phyloP scores from a whole-genome alignment of 208 protist genomes.

The Leishmania turanica region DNA sequence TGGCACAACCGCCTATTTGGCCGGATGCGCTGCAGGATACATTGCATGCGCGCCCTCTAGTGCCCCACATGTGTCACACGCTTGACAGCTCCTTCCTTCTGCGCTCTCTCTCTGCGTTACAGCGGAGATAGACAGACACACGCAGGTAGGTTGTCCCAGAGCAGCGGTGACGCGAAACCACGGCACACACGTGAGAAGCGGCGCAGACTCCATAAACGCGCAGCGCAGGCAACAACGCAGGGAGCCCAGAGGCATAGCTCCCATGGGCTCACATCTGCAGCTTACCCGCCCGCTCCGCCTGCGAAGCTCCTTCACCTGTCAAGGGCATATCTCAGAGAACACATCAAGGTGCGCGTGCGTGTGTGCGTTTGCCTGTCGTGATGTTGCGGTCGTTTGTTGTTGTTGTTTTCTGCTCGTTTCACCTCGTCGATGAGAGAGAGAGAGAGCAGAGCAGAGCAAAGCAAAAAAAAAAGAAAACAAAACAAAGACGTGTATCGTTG shows the following conservation, averaged over 20 bases:
- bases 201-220: too few relatives aligned
- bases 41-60: neutral
- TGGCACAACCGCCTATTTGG: neutral
- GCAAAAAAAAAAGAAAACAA: constrained; percentile 4
- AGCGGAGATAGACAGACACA: neutral
- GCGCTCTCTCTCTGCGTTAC: neutral
- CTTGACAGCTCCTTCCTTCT: neutral
- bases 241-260: too few relatives aligned
- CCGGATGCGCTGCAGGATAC: neutral
- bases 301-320: neutral
- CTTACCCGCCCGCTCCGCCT: neutral
- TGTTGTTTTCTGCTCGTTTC: neutral
- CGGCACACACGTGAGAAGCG: neutral
- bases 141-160: neutral
- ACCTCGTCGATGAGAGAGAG: neutral
- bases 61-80: neutral
- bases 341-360: neutral
- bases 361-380: neutral
- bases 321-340: neutral
- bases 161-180: neutral
- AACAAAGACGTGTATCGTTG: neutral
- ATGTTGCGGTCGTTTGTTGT: neutral
- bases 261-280: neutral
- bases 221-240: neutral
- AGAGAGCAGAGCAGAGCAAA: neutral